Evolutionary conservation across 345 rosid species (phyloP).

Genomic region (Brassica nigra): DNA sequence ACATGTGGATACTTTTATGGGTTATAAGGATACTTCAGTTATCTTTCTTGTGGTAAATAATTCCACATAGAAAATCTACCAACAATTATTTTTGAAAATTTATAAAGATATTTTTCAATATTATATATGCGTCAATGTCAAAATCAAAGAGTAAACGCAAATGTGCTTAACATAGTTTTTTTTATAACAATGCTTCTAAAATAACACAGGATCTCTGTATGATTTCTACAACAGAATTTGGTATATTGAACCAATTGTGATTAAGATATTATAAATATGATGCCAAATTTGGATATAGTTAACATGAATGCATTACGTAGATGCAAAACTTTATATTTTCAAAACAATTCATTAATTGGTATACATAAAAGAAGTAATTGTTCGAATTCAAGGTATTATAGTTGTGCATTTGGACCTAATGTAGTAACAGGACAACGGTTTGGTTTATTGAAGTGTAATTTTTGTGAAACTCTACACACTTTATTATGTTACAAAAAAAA

Average conservation of each 20-base stretch:
- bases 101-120: not conserved
- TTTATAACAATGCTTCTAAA: not conserved
- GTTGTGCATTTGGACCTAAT: not conserved
- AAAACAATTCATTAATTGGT: not conserved
- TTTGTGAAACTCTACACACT: not conserved
- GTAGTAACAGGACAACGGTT: not conserved
- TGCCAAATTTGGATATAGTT: not conserved
- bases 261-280: not conserved
- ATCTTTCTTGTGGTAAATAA: not conserved
- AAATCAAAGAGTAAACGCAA: no score
- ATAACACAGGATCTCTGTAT: not conserved
- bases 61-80: not conserved
- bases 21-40: not conserved
- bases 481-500: no score
- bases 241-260: not conserved
- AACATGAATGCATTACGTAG: not conserved
- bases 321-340: not conserved
- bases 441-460: not conserved
- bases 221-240: not conserved
- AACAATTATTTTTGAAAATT: not conserved
- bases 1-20: not conserved
- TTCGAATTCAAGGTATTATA: not conserved
- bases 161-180: not conserved
- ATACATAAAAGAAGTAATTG: not conserved
- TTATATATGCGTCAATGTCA: not conserved